Conservation (phyloP, 1,284 basidiomycete genomes). For the Stereum hirsutum region DNA sequence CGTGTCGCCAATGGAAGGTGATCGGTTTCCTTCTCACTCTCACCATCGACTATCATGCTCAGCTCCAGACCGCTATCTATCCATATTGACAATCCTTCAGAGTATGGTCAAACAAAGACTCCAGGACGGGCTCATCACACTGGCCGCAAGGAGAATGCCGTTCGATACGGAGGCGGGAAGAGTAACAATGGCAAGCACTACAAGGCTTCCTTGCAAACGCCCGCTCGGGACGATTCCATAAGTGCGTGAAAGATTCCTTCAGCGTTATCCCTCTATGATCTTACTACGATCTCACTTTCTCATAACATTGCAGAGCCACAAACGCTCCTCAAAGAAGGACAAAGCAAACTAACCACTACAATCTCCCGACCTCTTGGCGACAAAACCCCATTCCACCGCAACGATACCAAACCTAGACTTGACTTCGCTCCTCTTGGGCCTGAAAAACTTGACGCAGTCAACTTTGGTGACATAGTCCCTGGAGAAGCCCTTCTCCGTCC, state of each 20-base stretch:
- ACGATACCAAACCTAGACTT: constrained; percentile 9
- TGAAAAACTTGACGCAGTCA: constrained; percentile 22
- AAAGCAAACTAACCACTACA: constrained; percentile 10
- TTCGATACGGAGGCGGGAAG: constrained; percentile 24
- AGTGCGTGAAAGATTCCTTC: constrained; percentile 7
- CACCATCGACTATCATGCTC: constrained; percentile 25
- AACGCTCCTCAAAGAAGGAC: constrained; percentile 4
- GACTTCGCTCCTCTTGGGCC: constrained; percentile 18
- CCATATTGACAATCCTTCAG: constrained; percentile 15
- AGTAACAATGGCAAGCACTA: constrained; percentile 33
- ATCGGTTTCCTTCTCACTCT: neutral
- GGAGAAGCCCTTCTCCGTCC: constrained; percentile 39
- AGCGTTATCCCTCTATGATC: neutral
- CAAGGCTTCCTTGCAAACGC: constrained; percentile 22
- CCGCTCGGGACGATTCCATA: constrained; percentile 17
- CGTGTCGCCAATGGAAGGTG: neutral
- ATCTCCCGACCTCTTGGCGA: constrained; percentile 40
- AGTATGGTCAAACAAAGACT: constrained; percentile 29
- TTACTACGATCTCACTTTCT: too few relatives aligned
- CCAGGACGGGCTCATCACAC: constrained; percentile 35
- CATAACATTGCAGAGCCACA: constrained; percentile 3
- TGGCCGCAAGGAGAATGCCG: constrained; percentile 41
- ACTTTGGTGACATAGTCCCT: constrained; percentile 17
- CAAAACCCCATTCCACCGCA: constrained; percentile 49
- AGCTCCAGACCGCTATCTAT: constrained; percentile 32